Percentiles rank a stretch among this genome's conserved stretches.
phyloP scores from a whole-genome alignment of 2,329 filamentous ascomycete species.

The Fusarium sp. region DNA sequence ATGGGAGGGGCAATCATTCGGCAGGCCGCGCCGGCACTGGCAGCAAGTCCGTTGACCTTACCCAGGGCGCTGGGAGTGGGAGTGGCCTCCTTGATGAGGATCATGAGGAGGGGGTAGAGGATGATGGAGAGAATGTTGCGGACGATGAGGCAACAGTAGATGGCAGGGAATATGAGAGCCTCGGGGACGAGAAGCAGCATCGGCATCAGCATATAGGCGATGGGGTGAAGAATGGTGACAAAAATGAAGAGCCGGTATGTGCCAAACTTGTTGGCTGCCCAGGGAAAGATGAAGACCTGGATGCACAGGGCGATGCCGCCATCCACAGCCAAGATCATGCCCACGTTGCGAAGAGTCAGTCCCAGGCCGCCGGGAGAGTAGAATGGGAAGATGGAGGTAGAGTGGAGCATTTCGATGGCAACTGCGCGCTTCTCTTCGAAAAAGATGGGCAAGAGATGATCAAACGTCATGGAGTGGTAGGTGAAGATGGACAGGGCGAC shows the following conservation, averaged over 20 bases:
- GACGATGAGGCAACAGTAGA: slow-evolving; percentile 68
- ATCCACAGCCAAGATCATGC: slow-evolving; percentile 70
- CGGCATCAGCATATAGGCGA: slow-evolving; percentile 71
- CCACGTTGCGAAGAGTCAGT: slow-evolving; percentile 71
- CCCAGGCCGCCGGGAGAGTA: slow-evolving; percentile 72
- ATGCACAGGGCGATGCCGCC: slow-evolving; percentile 69
- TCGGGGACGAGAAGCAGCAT: slow-evolving; percentile 67
- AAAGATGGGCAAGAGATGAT: slow-evolving; percentile 92
- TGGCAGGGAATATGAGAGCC: slow-evolving; percentile 63
- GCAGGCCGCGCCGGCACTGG: slow-evolving; percentile 73
- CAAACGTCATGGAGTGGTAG: slow-evolving; percentile 95
- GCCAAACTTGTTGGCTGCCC: slow-evolving; percentile 68
- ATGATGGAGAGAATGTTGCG: slow-evolving; percentile 72
- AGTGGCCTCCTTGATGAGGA: slow-evolving; percentile 75
- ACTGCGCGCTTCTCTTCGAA: slow-evolving; percentile 78
- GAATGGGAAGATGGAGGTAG: slow-evolving; percentile 56
- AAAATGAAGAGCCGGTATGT: slow-evolving; percentile 70
- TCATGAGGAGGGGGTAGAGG: slow-evolving; percentile 74
- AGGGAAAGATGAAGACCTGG: slow-evolving; percentile 70
- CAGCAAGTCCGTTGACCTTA: slow-evolving; percentile 74
- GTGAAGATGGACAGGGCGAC: slow-evolving; percentile 90
- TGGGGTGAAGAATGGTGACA: slow-evolving; percentile 69
- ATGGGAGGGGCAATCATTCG: slow-evolving; percentile 75
- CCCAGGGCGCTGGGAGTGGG: slow-evolving; percentile 68
- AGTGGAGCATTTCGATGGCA: slow-evolving; percentile 51